Conservation (phyloP, 371 early-diverging fungal genomes). For the Capillidium heterosporum region DNA sequence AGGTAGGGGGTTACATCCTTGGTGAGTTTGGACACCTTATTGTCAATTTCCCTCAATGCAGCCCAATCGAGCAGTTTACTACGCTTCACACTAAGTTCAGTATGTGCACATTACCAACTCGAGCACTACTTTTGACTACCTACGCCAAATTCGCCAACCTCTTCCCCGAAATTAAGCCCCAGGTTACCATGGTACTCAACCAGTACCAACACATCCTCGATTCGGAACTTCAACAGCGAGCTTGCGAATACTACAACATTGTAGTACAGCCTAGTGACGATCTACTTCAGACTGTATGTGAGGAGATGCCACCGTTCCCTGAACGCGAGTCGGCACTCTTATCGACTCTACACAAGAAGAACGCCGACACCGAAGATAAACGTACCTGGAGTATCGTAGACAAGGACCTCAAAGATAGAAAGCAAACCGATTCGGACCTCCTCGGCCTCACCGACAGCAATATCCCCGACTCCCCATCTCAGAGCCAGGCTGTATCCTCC, state of each 20-base stretch:
- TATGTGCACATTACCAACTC: constrained; percentile 53
- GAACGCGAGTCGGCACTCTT: constrained; percentile 83
- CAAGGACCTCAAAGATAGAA: constrained; percentile 46
- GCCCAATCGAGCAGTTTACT: constrained; percentile 82
- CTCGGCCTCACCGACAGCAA: constrained; percentile 1
- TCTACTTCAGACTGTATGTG: constrained; percentile 79
- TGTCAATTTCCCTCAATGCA: constrained; percentile 59
- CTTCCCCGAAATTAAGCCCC: constrained; percentile 90
- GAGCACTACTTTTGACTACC: constrained; percentile 73
- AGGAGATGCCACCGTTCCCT: constrained; percentile 93
- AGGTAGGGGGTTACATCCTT: constrained; percentile 86
- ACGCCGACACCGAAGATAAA: constrained; percentile 82
- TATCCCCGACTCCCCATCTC: not conserved
- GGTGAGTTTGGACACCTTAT: constrained; percentile 94
- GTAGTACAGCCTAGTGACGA: constrained; percentile 65
- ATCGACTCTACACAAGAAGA: constrained; percentile 56
- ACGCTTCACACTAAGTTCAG: constrained; percentile 80
- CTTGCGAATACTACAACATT: constrained; percentile 84
- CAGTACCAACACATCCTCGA: constrained; percentile 75
- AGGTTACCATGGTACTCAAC: constrained; percentile 64
- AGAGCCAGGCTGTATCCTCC: not conserved
- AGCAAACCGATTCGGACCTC: not conserved
- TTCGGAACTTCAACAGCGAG: constrained; percentile 89
- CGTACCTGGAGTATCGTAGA: constrained; percentile 90
- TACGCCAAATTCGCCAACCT: constrained; percentile 86